Evolutionary conservation across 1,284 basidiomycete genomes (phyloP).

Genomic region (Inonotus obliquus): DNA sequence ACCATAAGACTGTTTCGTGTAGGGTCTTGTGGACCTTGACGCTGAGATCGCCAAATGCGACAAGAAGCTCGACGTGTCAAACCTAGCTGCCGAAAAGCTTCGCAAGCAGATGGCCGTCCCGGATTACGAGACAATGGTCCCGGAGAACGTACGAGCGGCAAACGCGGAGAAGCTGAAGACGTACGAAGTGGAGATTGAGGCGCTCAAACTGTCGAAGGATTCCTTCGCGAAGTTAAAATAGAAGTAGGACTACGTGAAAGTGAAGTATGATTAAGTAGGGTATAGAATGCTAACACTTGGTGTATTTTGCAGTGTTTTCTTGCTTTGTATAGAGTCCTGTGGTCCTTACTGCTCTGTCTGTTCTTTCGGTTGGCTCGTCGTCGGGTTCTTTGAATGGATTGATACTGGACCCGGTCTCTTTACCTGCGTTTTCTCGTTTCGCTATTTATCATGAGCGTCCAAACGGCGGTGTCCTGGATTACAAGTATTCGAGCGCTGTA

Average conservation of each 20-base stretch:
- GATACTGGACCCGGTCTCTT: too few species aligned
- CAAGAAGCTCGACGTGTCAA: constrained; percentile 77
- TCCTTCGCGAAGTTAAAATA: constrained; percentile 49
- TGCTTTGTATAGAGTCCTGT: too few species aligned
- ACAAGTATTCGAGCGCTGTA: too few species aligned
- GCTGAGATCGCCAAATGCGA: constrained; percentile 82
- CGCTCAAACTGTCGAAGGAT: constrained; percentile 51
- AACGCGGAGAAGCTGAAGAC: constrained; percentile 78
- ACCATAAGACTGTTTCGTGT: background rate
- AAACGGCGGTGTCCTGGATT: too few species aligned
- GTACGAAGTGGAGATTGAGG: constrained; percentile 58
- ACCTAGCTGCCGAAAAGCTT: constrained; percentile 72
- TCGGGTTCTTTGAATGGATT: too few species aligned
- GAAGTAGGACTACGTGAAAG: background rate
- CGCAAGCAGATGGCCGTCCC: constrained; percentile 66
- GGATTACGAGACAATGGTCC: constrained; percentile 78
- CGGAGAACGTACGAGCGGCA: constrained; percentile 64
- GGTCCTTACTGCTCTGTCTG: too few species aligned
- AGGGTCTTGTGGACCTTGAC: constrained; percentile 84
- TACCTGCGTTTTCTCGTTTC: too few species aligned
- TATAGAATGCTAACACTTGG: too few species aligned
- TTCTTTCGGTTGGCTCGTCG: too few species aligned
- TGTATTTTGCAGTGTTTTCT: too few species aligned
- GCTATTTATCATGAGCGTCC: too few species aligned
- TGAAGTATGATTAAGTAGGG: too few species aligned